Base-by-base conservation (phyloP, 2,329 filamentous ascomycete genomes). In the Penicillium sp. region DNA sequence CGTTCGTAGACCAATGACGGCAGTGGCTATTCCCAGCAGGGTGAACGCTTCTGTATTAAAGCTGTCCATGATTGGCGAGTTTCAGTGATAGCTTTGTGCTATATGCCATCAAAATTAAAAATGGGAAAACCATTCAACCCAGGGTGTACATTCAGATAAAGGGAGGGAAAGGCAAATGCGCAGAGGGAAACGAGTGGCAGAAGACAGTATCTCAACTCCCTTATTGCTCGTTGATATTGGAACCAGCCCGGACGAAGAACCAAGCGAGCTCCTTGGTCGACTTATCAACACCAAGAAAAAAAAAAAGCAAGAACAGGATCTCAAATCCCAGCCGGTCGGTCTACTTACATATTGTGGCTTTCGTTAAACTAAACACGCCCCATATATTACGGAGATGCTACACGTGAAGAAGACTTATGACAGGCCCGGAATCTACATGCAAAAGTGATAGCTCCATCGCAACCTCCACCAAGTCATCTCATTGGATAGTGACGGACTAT, bases 1-100 rank as follows among this genome's bases (percentile, higher is more conserved):
- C 1, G 78, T 77, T 31, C 84, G 77, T 11, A 86, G 63, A 8
- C 66, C 65, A 12, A 84, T 84, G 43, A 83, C 63, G 31, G 77
- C 50, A 17, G 82, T 67, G 6, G 79, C 82, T 25, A 85, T 61
- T 0, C 69, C 78, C 17, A 84, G 70, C 5, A 85, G 75, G 6
- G 80, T 77, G 57, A 80, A 82, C 2, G 76, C 76, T 64, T 82
- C 79, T 11, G 69, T 76, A 30, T 67, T 71, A 60, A 80, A 80
- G 36, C 65, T 57, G 35, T 61, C 57, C 54, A 61, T 63, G 31
- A 25, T 57, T 51, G 47, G 16, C n/a, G 9, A 52, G 10, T 12
- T 43, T 10, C 35, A 8, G 14, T 51, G 12, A 30, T 12, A 22
- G 16, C 7, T 35, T 26, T 28, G 17, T 38, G 10, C 7, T 30